phyloP scores from a whole-genome alignment of 2,329 filamentous ascomycete species.

The Sporothrix globosa region DNA sequence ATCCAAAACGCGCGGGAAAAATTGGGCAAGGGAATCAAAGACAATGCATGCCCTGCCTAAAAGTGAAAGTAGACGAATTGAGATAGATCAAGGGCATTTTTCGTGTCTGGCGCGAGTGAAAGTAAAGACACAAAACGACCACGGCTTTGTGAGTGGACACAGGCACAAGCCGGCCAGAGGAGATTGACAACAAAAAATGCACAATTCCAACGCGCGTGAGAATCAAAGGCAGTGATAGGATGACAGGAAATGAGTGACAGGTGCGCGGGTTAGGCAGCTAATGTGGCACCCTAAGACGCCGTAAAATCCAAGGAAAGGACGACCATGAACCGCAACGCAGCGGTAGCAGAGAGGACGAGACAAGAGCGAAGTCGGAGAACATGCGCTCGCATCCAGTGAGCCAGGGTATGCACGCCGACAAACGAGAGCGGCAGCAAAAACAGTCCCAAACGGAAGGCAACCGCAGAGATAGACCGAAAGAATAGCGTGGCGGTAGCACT shows the following conservation, averaged over 20 bases:
- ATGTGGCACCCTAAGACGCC: not conserved
- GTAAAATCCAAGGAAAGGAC: not conserved
- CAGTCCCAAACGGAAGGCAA: conserved; percentile 6
- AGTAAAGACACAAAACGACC: not conserved
- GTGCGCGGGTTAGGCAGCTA: not conserved
- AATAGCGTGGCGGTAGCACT: not conserved
- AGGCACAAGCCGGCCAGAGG: not conserved
- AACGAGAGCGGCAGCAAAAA: not conserved
- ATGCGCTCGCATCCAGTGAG: not conserved
- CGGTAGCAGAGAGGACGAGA: conserved; percentile 4
- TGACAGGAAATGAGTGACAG: not conserved
- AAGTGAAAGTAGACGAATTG: conserved; percentile 3
- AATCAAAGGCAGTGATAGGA: not conserved
- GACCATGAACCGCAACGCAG: not conserved
- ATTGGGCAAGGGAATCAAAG: not conserved
- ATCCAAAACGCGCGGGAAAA: not conserved
- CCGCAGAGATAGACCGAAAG: not conserved
- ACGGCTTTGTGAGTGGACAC: not conserved
- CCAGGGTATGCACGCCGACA: not conserved
- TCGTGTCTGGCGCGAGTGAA: not conserved
- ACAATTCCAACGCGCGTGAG: not conserved
- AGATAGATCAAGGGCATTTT: not conserved
- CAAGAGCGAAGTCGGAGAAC: not conserved
- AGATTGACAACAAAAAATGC: not conserved
- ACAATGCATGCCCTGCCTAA: conserved; percentile 4